Percentiles rank a stretch among this genome's conserved stretches.
Evolutionary conservation across 1,284 basidiomycete species (phyloP).

Genomic region (Apiotrichum domesticum): DNA sequence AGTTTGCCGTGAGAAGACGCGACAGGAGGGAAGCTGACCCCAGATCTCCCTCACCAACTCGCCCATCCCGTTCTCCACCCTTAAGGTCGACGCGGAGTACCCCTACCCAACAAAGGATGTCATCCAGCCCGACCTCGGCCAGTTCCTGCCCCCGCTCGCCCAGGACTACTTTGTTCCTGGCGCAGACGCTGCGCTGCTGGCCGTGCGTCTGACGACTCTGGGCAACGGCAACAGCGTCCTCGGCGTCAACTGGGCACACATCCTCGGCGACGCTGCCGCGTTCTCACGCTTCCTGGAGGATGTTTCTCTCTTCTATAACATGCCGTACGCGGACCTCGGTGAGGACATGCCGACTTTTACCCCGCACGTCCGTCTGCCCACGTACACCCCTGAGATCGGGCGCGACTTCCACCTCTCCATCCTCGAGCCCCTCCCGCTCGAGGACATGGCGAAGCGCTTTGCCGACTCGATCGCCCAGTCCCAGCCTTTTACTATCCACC

Average conservation of each 20-base stretch:
- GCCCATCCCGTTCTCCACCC: conserved; percentile 23
- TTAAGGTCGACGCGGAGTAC: conserved; percentile 15
- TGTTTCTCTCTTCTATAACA: conserved; percentile 24
- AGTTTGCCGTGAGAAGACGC: conserved; percentile 14
- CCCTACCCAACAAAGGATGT: conserved; percentile 14
- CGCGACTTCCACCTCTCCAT: conserved; percentile 10
- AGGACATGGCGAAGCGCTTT: conserved; percentile 12
- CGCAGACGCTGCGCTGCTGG: conserved; percentile 16
- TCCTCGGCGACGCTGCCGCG: conserved; percentile 22
- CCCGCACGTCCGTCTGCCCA: conserved; percentile 17
- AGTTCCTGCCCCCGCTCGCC: conserved; percentile 16
- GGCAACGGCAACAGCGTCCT: conserved; percentile 16
- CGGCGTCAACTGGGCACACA: conserved; percentile 23
- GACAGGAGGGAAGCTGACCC: no score
- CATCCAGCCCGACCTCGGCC: conserved; percentile 15
- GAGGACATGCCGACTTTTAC: conserved; percentile 18
- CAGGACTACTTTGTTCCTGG: conserved; percentile 15
- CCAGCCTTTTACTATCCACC: conserved; percentile 10
- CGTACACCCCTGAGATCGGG: conserved; percentile 7
- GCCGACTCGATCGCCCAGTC: neutral
- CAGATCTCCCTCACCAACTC: conserved; percentile 26
- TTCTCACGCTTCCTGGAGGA: conserved; percentile 18
- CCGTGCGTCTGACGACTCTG: conserved; percentile 19
- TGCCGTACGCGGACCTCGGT: conserved; percentile 13
- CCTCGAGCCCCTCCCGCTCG: conserved; percentile 6